Base-by-base conservation (phyloP, 2,329 filamentous ascomycete genomes). In the Fusarium ramigenum region DNA sequence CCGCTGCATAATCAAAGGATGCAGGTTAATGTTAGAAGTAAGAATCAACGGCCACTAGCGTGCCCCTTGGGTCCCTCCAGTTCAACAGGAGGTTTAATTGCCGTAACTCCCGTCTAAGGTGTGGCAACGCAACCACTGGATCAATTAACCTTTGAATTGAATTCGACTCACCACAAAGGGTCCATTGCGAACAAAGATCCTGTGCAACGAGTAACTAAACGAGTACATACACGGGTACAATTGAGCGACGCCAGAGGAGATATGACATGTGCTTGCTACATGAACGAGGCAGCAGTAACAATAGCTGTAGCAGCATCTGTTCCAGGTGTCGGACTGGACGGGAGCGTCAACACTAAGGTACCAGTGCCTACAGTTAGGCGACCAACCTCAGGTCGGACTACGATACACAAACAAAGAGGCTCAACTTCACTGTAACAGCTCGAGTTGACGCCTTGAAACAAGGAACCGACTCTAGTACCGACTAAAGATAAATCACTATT, bases 1-100 rank as follows among this genome's bases (percentile, higher is more conserved):
- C 46, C 23, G 23, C 40, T 44, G 52, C 66, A 65, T 66, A 53
- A 71, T 58, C 39, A 66, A 68, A 69, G 60, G 67, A 65, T 66
- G 60, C 39, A 52, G 25, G 54, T 63, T 46, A 40, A 57, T 63
- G 62, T 50, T 43, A 54, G 57, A 71, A 63, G 58, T 47, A 63
- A 59, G 66, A 74, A 75, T 69, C 61, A 75, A 77, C 74, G 75
- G 66, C 52, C 63, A 53, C 54, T 77, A 77, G 75, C 73, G 72
- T 74, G 60, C 70, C 54, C 63, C 63, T 73, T 71, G 40, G 60
- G 65, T 54, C 42, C 58, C 44, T 76, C 60, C 46, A 66, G 57
- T 43, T 28, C 46, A 64, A 58, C 34, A 50, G 54, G 43, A 65
- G 50, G 60, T 64, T 63, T 53, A 67, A 70, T 60, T 71, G 70